These are phyloP conservation scores for Cryptomeria japonica DNA, from an alignment of 75 land plant genomes.

Conservation along the genomic window DNA sequence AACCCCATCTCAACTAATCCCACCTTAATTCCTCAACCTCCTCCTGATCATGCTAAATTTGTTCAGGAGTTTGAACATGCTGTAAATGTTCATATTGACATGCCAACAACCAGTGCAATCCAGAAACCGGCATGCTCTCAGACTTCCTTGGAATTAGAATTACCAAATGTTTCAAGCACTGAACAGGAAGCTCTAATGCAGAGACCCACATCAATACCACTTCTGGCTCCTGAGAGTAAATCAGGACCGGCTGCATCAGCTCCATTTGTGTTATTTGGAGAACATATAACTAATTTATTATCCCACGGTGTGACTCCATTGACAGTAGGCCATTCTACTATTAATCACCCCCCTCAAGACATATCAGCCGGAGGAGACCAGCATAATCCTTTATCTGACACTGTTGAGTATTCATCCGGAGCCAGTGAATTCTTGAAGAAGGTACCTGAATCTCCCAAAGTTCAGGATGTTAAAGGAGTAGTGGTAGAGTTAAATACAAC, in stretches of 20 bases:
- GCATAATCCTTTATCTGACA: constrained; percentile 19
- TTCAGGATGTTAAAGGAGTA: constrained; percentile 3
- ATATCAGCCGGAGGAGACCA: constrained; percentile 7
- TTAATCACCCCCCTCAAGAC: constrained; percentile 8
- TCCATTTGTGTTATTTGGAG: neutral
- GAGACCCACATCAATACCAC: neutral
- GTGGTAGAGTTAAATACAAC: neutral
- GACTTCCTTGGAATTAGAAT: constrained; percentile 3
- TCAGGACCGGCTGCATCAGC: constrained; percentile 1
- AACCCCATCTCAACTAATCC: neutral
- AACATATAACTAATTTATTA: neutral
- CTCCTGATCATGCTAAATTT: neutral
- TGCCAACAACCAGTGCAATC: neutral
- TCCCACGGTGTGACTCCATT: constrained; percentile 32
- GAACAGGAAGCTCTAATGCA: neutral
- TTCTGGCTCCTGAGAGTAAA: neutral
- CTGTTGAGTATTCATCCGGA: constrained; percentile 12
- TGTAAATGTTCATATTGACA: neutral
- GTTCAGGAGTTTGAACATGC: neutral
- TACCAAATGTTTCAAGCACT: neutral
- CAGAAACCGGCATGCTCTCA: neutral
- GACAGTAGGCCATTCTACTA: constrained; percentile 32
- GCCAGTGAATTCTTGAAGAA: neutral
- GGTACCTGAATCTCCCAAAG: neutral
- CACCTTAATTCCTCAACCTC: neutral